phyloP scores from a whole-genome alignment of 2,329 filamentous ascomycete species.

The Microdochium trichocladiopsis region DNA sequence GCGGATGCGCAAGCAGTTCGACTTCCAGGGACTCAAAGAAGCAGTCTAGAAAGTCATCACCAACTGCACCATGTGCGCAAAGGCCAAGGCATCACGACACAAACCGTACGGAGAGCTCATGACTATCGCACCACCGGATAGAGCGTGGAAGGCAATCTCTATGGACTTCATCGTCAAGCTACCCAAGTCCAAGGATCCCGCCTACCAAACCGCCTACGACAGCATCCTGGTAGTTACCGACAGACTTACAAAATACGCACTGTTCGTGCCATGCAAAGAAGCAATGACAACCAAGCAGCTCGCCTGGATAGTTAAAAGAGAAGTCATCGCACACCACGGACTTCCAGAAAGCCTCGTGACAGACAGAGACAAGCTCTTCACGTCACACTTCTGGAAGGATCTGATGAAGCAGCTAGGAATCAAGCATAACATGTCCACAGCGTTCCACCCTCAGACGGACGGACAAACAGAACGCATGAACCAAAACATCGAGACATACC shows the following conservation, averaged over 20 bases:
- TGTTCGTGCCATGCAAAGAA: neutral
- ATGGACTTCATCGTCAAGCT: neutral
- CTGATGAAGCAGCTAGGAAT: no score
- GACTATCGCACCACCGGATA: no score
- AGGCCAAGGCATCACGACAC: neutral
- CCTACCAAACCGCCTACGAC: neutral
- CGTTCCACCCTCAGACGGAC: no score
- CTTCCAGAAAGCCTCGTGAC: neutral
- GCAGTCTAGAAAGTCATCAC: neutral
- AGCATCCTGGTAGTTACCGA: neutral
- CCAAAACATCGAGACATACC: no score
- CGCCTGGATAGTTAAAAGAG: neutral
- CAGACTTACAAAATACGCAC: neutral
- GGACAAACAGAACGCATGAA: no score
- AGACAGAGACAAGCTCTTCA: no score
- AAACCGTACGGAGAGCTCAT: neutral
- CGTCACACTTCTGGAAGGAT: no score
- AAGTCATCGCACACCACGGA: conserved; percentile 1
- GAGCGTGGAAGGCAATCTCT: neutral
- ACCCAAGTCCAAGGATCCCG: neutral
- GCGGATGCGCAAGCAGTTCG: neutral
- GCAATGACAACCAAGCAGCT: no score
- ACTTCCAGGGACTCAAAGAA: neutral
- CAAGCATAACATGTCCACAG: no score
- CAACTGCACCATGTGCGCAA: neutral